These are phyloP conservation scores for Heliamphora pulchella DNA, from an alignment of 179 eudicot genomes.

Conservation along the genomic window DNA sequence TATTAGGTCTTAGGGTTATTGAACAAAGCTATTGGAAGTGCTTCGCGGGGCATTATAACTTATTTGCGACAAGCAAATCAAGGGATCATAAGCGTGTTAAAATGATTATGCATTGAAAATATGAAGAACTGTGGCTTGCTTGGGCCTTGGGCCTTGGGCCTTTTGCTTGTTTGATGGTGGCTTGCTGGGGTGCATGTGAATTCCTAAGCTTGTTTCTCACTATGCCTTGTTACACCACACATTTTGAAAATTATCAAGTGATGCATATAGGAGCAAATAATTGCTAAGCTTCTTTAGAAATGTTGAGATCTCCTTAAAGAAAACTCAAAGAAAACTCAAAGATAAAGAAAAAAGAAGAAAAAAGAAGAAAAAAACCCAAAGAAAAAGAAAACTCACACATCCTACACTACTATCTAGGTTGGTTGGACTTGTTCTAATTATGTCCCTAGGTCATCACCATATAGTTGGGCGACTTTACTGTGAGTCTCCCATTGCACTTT, in stretches of 20 bases:
- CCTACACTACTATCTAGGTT: too few species aligned
- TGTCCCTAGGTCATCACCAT: not conserved
- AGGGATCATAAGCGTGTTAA: not conserved
- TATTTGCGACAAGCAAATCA: not conserved
- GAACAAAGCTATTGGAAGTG: too few species aligned
- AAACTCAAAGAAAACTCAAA: too few species aligned
- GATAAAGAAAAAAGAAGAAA: too few species aligned
- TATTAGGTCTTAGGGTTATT: too few species aligned
- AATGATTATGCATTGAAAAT: not conserved
- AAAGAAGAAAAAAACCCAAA: too few species aligned
- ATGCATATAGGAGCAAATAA: not conserved
- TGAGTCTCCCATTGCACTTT: not conserved
- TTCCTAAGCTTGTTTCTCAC: not conserved
- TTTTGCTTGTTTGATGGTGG: not conserved
- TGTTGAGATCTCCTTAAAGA: not conserved
- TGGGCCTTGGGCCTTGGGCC: not conserved
- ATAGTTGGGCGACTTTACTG: not conserved
- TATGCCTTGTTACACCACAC: not conserved
- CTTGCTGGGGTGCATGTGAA: not conserved
- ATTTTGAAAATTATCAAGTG: not conserved
- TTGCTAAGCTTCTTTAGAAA: not conserved
- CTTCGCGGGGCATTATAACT: not conserved
- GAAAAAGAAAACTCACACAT: not conserved
- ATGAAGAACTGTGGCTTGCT: not conserved
- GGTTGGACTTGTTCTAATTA: not conserved